A percentile compares a stretch with the other conserved stretches of the same genome.
Evolutionary conservation across 2,329 filamentous ascomycete genomes (phyloP).

Genomic region (Xylariaceae sp.): DNA sequence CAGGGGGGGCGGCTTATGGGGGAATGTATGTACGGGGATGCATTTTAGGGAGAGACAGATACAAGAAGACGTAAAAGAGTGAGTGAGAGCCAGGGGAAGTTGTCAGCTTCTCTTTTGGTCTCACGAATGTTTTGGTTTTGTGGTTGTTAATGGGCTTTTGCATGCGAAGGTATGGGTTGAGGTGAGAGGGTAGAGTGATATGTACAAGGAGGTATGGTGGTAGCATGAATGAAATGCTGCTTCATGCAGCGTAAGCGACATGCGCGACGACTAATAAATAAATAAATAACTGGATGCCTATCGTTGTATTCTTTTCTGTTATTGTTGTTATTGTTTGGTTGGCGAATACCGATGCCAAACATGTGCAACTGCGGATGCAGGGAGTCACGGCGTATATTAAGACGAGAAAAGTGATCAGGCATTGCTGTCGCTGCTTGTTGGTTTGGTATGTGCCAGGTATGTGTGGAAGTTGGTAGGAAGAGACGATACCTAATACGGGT

Average conservation of each 20-base stretch:
- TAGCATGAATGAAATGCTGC: slow-evolving; percentile 7
- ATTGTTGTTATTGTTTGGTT: background rate
- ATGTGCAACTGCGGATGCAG: slow-evolving; percentile 8
- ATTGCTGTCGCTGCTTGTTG: background rate
- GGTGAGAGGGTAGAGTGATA: background rate
- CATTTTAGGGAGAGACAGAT: too few species aligned
- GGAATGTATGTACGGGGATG: too few species aligned
- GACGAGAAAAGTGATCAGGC: background rate
- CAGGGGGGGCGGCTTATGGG: too few species aligned
- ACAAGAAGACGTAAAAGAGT: too few species aligned
- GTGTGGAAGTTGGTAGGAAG: background rate
- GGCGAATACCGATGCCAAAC: slow-evolving; percentile 7
- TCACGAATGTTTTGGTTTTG: too few species aligned
- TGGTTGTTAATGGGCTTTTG: too few species aligned
- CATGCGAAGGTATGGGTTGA: too few species aligned
- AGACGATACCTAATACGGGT: background rate
- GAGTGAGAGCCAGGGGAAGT: too few species aligned
- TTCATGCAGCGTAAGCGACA: slow-evolving; percentile 16
- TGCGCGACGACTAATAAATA: slow-evolving; percentile 9
- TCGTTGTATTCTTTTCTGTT: too few species aligned
- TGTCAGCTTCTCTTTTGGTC: too few species aligned
- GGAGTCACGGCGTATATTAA: slow-evolving; percentile 7
- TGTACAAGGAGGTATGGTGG: slow-evolving; percentile 1
- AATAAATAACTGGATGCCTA: background rate
- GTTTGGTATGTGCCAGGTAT: too few species aligned